These are phyloP conservation scores for Tephrocybe sp. DNA, from an alignment of 768 basidiomycete species.

Conservation along the genomic window DNA sequence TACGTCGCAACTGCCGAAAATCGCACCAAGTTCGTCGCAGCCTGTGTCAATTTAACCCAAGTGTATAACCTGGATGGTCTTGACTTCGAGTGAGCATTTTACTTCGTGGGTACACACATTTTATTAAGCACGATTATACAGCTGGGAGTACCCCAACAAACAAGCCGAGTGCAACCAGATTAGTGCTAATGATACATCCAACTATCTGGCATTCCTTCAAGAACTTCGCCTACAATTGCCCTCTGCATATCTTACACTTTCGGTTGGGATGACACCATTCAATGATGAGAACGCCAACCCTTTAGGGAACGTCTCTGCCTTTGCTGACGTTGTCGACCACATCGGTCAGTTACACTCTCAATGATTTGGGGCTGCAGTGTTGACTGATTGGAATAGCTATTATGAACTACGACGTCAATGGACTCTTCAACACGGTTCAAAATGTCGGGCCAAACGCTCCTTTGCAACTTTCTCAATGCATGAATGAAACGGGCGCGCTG, in stretches of 20 bases:
- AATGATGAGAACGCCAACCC: constrained; percentile 53
- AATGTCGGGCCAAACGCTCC: constrained; percentile 83
- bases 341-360: constrained; percentile 29
- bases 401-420: constrained; percentile 62
- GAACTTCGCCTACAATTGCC: constrained; percentile 55
- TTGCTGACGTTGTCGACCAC: constrained; percentile 59
- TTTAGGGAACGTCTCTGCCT: constrained; percentile 64
- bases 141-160: constrained; percentile 81
- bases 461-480: constrained; percentile 68
- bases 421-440: constrained; percentile 38
- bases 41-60: constrained; percentile 44
- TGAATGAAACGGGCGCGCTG: constrained; percentile 63
- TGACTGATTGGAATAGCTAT: constrained; percentile 33
- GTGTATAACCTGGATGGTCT: constrained; percentile 58
- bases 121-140: constrained; percentile 14
- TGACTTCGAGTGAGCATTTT: constrained; percentile 43
- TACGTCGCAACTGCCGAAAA: constrained; percentile 53
- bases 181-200: constrained; percentile 59
- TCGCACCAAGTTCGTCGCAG: constrained; percentile 63
- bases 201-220: constrained; percentile 76
- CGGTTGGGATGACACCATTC: constrained; percentile 41
- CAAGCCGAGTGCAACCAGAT: constrained; percentile 63
- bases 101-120: background rate
- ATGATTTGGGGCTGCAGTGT: background rate
- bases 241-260: constrained; percentile 50